Evolutionary conservation across 352 stramenopile species (phyloP).

Genomic region (Plasmopara viticola): DNA sequence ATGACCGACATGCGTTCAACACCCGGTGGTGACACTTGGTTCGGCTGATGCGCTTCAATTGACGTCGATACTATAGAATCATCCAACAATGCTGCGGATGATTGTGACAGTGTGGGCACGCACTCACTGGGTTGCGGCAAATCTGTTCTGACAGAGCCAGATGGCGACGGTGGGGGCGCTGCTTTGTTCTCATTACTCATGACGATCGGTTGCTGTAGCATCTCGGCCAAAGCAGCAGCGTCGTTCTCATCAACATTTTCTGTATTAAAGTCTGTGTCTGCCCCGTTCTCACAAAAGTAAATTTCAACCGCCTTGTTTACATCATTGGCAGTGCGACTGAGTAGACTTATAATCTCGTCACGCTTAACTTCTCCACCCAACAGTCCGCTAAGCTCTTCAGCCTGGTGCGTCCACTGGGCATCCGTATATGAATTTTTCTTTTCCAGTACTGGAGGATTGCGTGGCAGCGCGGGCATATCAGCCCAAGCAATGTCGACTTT

Average conservation of each 20-base stretch:
- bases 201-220: constrained; percentile 1
- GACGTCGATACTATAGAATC: constrained; percentile 36
- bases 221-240: constrained; percentile 2
- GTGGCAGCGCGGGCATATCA: constrained; percentile 15
- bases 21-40: constrained; percentile 33
- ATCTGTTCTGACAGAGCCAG: constrained; percentile 9
- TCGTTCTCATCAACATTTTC: constrained; percentile 39
- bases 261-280: constrained; percentile 34
- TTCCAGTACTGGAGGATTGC: constrained; percentile 7
- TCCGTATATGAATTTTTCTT: background rate
- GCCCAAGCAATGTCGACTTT: constrained; percentile 14
- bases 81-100: constrained; percentile 30
- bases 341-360: constrained; percentile 44
- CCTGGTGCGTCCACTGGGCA: constrained; percentile 36
- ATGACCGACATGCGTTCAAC: constrained; percentile 5
- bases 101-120: constrained; percentile 21
- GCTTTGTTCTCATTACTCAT: constrained; percentile 10
- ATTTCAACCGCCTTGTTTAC: constrained; percentile 74
- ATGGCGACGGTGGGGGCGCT: constrained; percentile 9
- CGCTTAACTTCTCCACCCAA: constrained; percentile 59
- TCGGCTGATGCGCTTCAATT: constrained; percentile 36
- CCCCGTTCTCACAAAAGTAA: constrained; percentile 66
- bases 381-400: constrained; percentile 58
- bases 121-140: constrained; percentile 20
- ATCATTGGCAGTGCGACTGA: constrained; percentile 63